Evolutionary conservation across 2,329 filamentous ascomycete species (phyloP).

Genomic region (Dissoconium aciculare): DNA sequence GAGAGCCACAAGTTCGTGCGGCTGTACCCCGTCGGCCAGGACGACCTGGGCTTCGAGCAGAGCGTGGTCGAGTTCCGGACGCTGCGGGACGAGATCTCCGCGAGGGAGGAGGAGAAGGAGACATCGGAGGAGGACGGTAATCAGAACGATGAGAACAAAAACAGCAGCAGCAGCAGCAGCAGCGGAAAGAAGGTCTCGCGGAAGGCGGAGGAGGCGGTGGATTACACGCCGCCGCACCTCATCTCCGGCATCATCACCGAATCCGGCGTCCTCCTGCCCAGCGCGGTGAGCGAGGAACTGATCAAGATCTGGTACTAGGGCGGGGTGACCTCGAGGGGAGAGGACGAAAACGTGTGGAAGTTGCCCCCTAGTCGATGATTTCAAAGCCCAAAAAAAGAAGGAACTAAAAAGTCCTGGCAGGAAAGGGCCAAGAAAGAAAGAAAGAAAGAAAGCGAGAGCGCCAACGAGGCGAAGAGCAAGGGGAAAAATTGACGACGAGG

Average conservation of each 20-base stretch:
- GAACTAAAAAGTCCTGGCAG: too few species aligned
- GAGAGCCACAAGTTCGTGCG: slow-evolving; percentile 96
- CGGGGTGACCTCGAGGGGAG: too few species aligned
- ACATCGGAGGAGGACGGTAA: slow-evolving; percentile 6
- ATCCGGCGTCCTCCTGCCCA: slow-evolving; percentile 54
- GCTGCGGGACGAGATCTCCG: slow-evolving; percentile 24
- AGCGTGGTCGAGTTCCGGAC: slow-evolving; percentile 59
- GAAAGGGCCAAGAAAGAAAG: too few species aligned
- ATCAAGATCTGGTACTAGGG: slow-evolving; percentile 46
- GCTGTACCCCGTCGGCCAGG: slow-evolving; percentile 68
- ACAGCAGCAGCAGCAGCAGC: slow-evolving; percentile 18
- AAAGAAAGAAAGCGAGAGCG: too few species aligned
- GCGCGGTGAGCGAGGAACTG: slow-evolving; percentile 54
- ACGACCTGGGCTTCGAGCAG: slow-evolving; percentile 67
- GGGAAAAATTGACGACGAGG: too few species aligned
- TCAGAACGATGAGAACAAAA: slow-evolving; percentile 14
- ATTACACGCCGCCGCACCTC: slow-evolving; percentile 49
- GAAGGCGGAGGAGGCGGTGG: slow-evolving; percentile 40
- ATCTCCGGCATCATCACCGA: slow-evolving; percentile 65
- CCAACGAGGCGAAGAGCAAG: too few species aligned
- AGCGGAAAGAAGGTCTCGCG: slow-evolving; percentile 8
- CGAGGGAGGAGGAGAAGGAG: slow-evolving; percentile 6
- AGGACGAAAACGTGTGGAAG: too few species aligned
- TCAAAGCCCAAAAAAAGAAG: too few species aligned
- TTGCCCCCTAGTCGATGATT: too few species aligned